Evolutionary conservation across 2,329 filamentous ascomycete species (phyloP).

Genomic region (Cadophora gregata): DNA sequence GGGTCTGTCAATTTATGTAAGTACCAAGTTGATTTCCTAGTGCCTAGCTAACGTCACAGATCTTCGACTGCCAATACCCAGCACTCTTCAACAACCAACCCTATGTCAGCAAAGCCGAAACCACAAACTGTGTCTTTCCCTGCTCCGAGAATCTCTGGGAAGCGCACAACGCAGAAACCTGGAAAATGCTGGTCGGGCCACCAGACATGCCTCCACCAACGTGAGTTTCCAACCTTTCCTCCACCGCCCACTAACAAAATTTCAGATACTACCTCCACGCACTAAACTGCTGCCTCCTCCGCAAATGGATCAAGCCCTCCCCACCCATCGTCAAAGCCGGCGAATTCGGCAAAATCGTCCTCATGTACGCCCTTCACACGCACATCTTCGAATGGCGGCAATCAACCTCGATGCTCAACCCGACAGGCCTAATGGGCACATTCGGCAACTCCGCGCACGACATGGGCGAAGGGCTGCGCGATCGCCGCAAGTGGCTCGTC

Average conservation of each 20-base stretch:
- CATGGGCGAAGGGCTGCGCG: slow-evolving; percentile 38
- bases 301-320: slow-evolving; percentile 40
- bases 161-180: slow-evolving; percentile 33
- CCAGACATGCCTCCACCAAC: slow-evolving; percentile 34
- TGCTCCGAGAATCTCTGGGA: slow-evolving; percentile 40
- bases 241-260: not conserved
- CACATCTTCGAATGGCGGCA: slow-evolving; percentile 43
- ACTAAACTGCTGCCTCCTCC: slow-evolving; percentile 39
- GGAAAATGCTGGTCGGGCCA: slow-evolving; percentile 37
- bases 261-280: slow-evolving; percentile 39
- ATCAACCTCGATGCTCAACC: slow-evolving; percentile 40
- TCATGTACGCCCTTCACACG: slow-evolving; percentile 42
- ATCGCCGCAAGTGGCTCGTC: slow-evolving; percentile 37
- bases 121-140: slow-evolving; percentile 41
- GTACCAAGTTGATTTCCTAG: slow-evolving; percentile 9
- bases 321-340: slow-evolving; percentile 35
- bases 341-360: slow-evolving; percentile 39
- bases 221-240: slow-evolving; percentile 15
- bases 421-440: slow-evolving; percentile 39
- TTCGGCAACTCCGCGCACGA: slow-evolving; percentile 37
- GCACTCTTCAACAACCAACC: slow-evolving; percentile 42
- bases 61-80: slow-evolving; percentile 42
- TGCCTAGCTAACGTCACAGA: slow-evolving; percentile 27
- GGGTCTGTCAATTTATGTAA: slow-evolving; percentile 41
- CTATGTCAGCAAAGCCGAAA: slow-evolving; percentile 41